Percentiles rank a stretch among this genome's conserved stretches.
phyloP scores from a whole-genome alignment of 2,329 filamentous ascomycete species.

The Nigrograna mackinnonii region DNA sequence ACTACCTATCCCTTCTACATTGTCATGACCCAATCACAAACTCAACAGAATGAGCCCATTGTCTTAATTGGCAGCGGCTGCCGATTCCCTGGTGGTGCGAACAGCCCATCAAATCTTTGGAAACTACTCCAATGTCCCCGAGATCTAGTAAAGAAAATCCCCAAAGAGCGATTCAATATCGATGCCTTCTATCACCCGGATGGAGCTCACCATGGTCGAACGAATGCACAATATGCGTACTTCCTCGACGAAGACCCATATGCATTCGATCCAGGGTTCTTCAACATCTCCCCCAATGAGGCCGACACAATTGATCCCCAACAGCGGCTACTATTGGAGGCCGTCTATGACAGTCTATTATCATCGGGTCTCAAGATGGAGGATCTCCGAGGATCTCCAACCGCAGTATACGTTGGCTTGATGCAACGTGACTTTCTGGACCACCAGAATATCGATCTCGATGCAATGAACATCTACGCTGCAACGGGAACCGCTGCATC shows the following conservation, averaged over 20 bases:
- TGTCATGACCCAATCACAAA: no score
- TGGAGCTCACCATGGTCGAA: neutral
- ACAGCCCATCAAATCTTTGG: slow-evolving; percentile 30
- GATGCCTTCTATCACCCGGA: slow-evolving; percentile 17
- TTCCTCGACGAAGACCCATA: slow-evolving; percentile 14
- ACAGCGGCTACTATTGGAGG: slow-evolving; percentile 15
- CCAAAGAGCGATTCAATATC: slow-evolving; percentile 34
- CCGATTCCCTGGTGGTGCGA: neutral
- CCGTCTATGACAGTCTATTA: slow-evolving; percentile 15
- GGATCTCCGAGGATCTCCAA: slow-evolving; percentile 9
- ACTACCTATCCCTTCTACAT: no score
- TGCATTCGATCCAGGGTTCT: slow-evolving; percentile 20
- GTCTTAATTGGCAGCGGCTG: no score
- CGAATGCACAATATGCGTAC: slow-evolving; percentile 7
- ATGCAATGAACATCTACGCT: slow-evolving; percentile 17
- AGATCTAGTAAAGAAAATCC: slow-evolving; percentile 26
- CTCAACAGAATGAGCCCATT: no score
- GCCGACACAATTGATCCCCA: slow-evolving; percentile 16
- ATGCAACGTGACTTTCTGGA: slow-evolving; percentile 29
- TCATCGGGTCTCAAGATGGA: slow-evolving; percentile 12
- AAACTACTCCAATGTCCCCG: slow-evolving; percentile 25
- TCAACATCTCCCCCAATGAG: slow-evolving; percentile 9
- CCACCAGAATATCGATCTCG: slow-evolving; percentile 37
- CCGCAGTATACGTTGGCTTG: slow-evolving; percentile 13
- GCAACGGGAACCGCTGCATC: slow-evolving; percentile 3